These are phyloP conservation scores for Talaromyces amestolkiae DNA, from an alignment of 2,329 filamentous ascomycete genomes.

Conservation along the genomic window DNA sequence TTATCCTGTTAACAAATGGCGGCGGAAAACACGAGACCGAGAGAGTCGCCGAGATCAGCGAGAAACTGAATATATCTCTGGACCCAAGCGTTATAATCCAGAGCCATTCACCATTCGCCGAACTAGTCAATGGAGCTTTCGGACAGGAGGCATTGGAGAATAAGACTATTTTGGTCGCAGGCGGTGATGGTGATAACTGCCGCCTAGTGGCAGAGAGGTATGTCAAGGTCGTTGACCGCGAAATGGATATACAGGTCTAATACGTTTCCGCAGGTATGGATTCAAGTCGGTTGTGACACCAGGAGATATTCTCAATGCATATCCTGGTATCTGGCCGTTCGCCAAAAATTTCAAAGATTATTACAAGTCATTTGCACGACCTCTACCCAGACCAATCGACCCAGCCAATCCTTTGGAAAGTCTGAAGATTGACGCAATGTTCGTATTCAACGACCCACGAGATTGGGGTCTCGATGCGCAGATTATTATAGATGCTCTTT, in stretches of 20 bases:
- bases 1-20: constrained; percentile 93
- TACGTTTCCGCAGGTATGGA: constrained; percentile 55
- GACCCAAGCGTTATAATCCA: constrained; percentile 74
- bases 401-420: constrained; percentile 46
- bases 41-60: constrained; percentile 67
- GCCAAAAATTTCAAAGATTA: constrained; percentile 62
- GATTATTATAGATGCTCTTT: constrained; percentile 76
- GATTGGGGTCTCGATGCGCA: constrained; percentile 93
- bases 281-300: constrained; percentile 82
- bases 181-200: constrained; percentile 65
- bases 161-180: constrained; percentile 72
- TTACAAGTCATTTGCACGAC: constrained; percentile 52
- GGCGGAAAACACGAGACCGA: constrained; percentile 79
- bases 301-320: constrained; percentile 72
- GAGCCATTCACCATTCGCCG: constrained; percentile 84
- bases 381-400: constrained; percentile 37
- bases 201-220: constrained; percentile 69
- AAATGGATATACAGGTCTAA: background rate
- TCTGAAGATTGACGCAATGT: constrained; percentile 81
- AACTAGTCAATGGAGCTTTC: constrained; percentile 61
- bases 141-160: constrained; percentile 54
- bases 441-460: constrained; percentile 92
- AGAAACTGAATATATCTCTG: constrained; percentile 63
- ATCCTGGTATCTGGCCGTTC: constrained; percentile 82
- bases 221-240: constrained; percentile 9